These are phyloP conservation scores for Nannizzia gypsea DNA, from an alignment of 2,329 filamentous ascomycete genomes.

Conservation along the genomic window DNA sequence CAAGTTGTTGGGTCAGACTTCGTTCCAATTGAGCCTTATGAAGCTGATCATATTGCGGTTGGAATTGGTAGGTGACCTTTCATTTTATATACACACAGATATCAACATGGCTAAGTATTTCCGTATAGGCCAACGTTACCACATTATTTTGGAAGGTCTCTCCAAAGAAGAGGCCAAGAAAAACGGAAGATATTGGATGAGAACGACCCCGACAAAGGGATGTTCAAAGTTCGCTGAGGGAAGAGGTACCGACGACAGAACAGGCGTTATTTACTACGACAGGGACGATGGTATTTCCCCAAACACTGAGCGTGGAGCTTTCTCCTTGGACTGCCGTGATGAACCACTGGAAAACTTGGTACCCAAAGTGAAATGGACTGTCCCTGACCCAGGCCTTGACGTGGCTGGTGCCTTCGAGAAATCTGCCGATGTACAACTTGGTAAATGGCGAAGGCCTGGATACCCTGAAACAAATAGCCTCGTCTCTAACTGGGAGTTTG, in stretches of 20 bases:
- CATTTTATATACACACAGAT: not conserved
- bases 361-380: slow-evolving; percentile 12
- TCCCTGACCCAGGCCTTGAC: slow-evolving; percentile 9
- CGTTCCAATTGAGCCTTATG: slow-evolving; percentile 46
- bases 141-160: slow-evolving; percentile 23
- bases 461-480: not conserved
- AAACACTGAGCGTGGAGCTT: slow-evolving; percentile 13
- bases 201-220: slow-evolving; percentile 33
- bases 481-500: slow-evolving; percentile 10
- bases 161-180: slow-evolving; percentile 16
- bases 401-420: slow-evolving; percentile 5
- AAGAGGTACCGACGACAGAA: slow-evolving; percentile 33
- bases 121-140: slow-evolving; percentile 28
- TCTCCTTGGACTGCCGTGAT: slow-evolving; percentile 20
- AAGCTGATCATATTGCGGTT: slow-evolving; percentile 36
- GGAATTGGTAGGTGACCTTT: slow-evolving; percentile 28
- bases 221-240: slow-evolving; percentile 30
- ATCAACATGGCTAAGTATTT: not conserved
- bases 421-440: slow-evolving; percentile 6
- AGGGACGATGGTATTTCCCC: slow-evolving; percentile 12
- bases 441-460: slow-evolving; percentile 8
- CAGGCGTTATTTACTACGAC: slow-evolving; percentile 38
- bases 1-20: slow-evolving; percentile 48
- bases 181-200: slow-evolving; percentile 28
- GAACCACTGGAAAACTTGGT: slow-evolving; percentile 14